These are phyloP conservation scores for Colletotrichum nymphaeae DNA, from an alignment of 2,329 filamentous ascomycete genomes.

Conservation along the genomic window DNA sequence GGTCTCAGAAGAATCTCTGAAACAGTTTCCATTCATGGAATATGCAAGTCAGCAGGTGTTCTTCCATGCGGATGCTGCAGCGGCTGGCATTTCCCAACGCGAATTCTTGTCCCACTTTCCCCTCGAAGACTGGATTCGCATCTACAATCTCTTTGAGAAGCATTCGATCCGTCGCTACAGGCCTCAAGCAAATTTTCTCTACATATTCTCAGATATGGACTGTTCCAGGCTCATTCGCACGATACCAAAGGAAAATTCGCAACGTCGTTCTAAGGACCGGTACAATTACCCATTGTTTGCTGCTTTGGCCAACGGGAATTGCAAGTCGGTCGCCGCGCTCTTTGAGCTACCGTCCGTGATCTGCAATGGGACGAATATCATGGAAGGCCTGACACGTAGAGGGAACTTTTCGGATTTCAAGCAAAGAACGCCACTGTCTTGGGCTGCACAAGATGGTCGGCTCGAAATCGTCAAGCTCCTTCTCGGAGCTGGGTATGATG, in stretches of 20 bases:
- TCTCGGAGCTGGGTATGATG: slow-evolving; percentile 22
- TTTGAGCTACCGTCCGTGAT: slow-evolving; percentile 27
- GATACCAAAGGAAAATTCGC: slow-evolving; percentile 21
- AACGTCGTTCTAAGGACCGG: slow-evolving; percentile 39
- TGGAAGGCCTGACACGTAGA: neutral
- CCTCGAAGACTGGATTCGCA: slow-evolving; percentile 42
- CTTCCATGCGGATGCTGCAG: slow-evolving; percentile 52
- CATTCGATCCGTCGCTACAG: neutral
- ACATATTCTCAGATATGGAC: slow-evolving; percentile 39
- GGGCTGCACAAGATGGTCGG: slow-evolving; percentile 40
- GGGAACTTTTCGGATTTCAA: neutral
- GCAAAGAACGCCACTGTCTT: slow-evolving; percentile 38
- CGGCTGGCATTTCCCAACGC: slow-evolving; percentile 40
- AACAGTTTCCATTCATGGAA: slow-evolving; percentile 55
- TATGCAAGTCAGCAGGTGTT: slow-evolving; percentile 56
- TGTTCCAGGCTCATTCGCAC: slow-evolving; percentile 43
- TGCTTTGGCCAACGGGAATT: slow-evolving; percentile 44
- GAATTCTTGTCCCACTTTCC: slow-evolving; percentile 46
- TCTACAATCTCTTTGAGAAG: slow-evolving; percentile 46
- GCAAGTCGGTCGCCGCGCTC: slow-evolving; percentile 42
- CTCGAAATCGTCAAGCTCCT: slow-evolving; percentile 36
- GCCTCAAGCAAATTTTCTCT: too few species aligned
- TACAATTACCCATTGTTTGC: slow-evolving; percentile 50
- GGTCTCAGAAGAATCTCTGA: neutral
- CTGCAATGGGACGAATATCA: slow-evolving; percentile 17